These are phyloP conservation scores for Penicillium chermesinum DNA, from an alignment of 495 filamentous ascomycete genomes.

Conservation along the genomic window DNA sequence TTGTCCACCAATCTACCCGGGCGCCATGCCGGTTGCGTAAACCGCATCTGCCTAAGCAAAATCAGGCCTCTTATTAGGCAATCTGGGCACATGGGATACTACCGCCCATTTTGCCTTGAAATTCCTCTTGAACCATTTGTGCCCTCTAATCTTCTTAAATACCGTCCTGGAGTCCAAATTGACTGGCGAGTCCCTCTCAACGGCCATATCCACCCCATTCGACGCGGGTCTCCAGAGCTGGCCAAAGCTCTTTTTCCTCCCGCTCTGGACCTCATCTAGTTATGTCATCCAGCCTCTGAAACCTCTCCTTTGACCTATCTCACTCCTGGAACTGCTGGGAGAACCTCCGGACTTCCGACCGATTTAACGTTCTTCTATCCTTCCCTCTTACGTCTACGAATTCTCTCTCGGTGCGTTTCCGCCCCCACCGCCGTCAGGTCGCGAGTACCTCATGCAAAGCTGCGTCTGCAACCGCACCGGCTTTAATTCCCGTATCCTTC, in stretches of 20 bases:
- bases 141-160: not conserved
- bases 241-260: constrained; percentile 5
- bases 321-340: not conserved
- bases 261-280: constrained; percentile 31
- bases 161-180: not conserved
- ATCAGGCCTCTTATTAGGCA: constrained; percentile 2
- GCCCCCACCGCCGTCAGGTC: not conserved
- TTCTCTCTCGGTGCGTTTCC: not conserved
- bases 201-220: not conserved
- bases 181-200: not conserved
- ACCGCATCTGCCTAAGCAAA: constrained; percentile 12
- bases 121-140: not conserved
- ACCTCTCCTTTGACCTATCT: constrained; percentile 12
- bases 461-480: constrained; percentile 27
- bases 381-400: not conserved
- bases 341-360: not conserved
- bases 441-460: constrained; percentile 28
- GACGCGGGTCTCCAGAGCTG: constrained; percentile 6
- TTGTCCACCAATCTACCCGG: constrained; percentile 1
- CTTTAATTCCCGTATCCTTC: constrained; percentile 19
- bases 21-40: constrained; percentile 13
- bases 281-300: constrained; percentile 38
- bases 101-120: not conserved
- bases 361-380: not conserved
- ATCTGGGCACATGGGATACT: not conserved